phyloP scores from a whole-genome alignment of 2,329 filamentous ascomycete species.

The Neofusicoccum umdonicola region DNA sequence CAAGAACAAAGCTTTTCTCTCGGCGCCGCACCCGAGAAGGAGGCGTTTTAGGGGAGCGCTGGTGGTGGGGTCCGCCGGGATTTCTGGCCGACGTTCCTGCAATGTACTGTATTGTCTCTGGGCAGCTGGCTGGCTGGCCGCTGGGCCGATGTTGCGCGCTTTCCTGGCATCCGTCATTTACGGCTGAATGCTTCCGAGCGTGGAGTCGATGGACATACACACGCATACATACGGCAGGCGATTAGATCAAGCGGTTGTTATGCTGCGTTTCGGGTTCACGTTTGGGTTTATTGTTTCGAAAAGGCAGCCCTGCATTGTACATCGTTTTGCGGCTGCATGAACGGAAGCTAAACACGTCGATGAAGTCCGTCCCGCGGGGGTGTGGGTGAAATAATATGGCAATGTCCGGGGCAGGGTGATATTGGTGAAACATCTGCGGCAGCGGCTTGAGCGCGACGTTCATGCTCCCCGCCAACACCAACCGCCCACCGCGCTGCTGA shows the following conservation, averaged over 20 bases:
- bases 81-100: neutral
- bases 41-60: neutral
- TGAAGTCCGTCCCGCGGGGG: too few species aligned
- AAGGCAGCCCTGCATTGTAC: neutral
- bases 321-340: neutral
- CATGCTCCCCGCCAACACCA: neutral
- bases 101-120: neutral
- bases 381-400: neutral
- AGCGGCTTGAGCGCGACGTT: neutral
- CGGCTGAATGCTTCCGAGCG: too few species aligned
- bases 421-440: neutral
- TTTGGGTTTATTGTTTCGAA: neutral
- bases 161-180: neutral
- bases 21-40: neutral
- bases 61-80: neutral
- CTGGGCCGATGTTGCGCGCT: neutral
- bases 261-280: neutral
- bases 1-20: neutral
- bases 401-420: neutral
- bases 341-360: neutral
- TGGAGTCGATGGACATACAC: too few species aligned
- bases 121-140: neutral
- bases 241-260: neutral
- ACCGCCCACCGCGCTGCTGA: too few species aligned
- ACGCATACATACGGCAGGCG: neutral